A percentile compares a stretch with the other conserved stretches of the same genome.
These are phyloP conservation scores for Lophium mytilinum DNA, from an alignment of 495 filamentous ascomycete species.

Conservation along the genomic window DNA sequence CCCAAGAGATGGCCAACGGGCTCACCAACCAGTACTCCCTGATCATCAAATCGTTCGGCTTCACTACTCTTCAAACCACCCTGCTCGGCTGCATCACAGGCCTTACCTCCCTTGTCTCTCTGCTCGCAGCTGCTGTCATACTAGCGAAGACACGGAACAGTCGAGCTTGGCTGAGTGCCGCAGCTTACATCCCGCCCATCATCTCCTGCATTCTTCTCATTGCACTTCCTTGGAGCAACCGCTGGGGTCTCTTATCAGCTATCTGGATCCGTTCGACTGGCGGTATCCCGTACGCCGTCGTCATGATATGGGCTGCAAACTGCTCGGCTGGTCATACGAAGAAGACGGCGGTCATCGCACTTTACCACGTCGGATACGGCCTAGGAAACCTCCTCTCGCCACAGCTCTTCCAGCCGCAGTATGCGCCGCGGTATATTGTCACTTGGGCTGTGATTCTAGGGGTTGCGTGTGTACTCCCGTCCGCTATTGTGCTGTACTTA, in stretches of 20 bases:
- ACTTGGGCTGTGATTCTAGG: conserved; percentile 39
- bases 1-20: conserved; percentile 39
- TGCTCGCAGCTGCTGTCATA: conserved; percentile 26
- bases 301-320: conserved; percentile 36
- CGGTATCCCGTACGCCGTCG: conserved; percentile 36
- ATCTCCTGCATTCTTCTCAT: conserved; percentile 29
- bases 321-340: conserved; percentile 35
- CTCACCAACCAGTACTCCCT: conserved; percentile 39
- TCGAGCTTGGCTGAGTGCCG: conserved; percentile 35
- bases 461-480: conserved; percentile 29
- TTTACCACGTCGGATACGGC: conserved; percentile 37
- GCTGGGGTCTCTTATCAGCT: conserved; percentile 33
- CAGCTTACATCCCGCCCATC: conserved; percentile 29
- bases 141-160: conserved; percentile 35
- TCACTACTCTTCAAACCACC: conserved; percentile 36
- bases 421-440: conserved; percentile 35
- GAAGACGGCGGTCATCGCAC: conserved; percentile 32
- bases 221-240: no score
- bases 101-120: conserved; percentile 33
- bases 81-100: conserved; percentile 33
- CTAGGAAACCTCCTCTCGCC: conserved; percentile 35
- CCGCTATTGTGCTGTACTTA: conserved; percentile 27
- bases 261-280: conserved; percentile 36
- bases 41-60: conserved; percentile 39
- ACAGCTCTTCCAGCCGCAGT: conserved; percentile 32